Conservation (phyloP, 2,329 filamentous ascomycete genomes). For the Fusarium sulawesiense region DNA sequence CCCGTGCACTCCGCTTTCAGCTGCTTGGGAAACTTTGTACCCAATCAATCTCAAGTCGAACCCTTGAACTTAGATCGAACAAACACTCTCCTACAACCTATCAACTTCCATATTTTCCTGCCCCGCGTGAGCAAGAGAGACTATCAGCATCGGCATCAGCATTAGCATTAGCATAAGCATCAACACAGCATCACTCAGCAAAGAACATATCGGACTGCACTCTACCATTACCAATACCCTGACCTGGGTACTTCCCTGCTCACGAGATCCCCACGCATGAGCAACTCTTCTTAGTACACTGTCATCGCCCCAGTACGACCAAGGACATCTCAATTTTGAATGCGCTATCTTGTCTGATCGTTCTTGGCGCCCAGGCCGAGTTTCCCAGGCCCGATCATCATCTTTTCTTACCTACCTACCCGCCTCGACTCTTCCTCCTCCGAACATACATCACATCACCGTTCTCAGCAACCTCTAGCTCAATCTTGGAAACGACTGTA, state of each 20-base stretch:
- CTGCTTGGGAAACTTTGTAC: constrained; percentile 10
- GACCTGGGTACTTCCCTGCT: not conserved
- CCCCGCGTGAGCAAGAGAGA: constrained; percentile 32
- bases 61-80: constrained; percentile 19
- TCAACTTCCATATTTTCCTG: constrained; percentile 10
- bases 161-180: constrained; percentile 17
- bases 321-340: constrained; percentile 28
- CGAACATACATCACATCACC: constrained; percentile 9
- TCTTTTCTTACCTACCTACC: constrained; percentile 23
- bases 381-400: constrained; percentile 23
- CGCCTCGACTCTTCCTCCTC: constrained; percentile 18
- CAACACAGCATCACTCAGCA: constrained; percentile 24
- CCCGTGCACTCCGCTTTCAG: constrained; percentile 32
- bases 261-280: constrained; percentile 18
- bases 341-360: constrained; percentile 28
- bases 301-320: constrained; percentile 16
- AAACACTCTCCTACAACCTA: constrained; percentile 8
- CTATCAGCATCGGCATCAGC: constrained; percentile 23
- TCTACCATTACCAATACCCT: not conserved
- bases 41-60: constrained; percentile 13
- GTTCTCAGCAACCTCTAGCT: constrained; percentile 9
- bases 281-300: constrained; percentile 14
- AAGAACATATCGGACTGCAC: not conserved
- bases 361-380: constrained; percentile 37
- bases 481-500: not conserved